These are phyloP conservation scores for Salix dunnii DNA, from an alignment of 345 rosid genomes.

Conservation along the genomic window DNA sequence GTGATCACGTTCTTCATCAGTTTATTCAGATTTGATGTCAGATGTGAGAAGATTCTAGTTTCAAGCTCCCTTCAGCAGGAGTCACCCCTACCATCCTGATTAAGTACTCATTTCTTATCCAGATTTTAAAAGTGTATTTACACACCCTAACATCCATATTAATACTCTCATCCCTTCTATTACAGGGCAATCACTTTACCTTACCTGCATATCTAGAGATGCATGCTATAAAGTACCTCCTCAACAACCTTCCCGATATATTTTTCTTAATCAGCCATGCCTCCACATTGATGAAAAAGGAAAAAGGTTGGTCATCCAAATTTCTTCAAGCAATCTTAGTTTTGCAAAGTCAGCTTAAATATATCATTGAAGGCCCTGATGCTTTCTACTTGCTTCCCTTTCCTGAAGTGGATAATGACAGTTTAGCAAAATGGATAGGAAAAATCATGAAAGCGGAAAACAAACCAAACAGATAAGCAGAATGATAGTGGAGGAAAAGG, in stretches of 20 bases:
- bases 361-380: not conserved
- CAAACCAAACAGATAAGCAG: not conserved
- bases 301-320: not conserved
- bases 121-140: not conserved
- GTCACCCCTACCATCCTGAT: not conserved
- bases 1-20: not conserved
- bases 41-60: not conserved
- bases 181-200: not conserved
- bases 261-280: not conserved
- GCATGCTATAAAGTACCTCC: not conserved
- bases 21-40: not conserved
- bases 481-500: not conserved
- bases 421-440: not conserved
- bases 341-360: not conserved
- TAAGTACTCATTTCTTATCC: not conserved
- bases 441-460: not conserved
- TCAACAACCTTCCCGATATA: not conserved
- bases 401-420: not conserved
- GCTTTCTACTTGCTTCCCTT: not conserved
- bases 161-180: not conserved
- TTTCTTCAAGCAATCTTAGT: not conserved
- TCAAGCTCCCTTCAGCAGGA: not conserved
- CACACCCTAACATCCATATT: not conserved
- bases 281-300: not conserved
- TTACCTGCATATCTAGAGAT: not conserved